Conservation (phyloP, 192 early-diverging fungal genomes). For the Thamnidium elegans region DNA sequence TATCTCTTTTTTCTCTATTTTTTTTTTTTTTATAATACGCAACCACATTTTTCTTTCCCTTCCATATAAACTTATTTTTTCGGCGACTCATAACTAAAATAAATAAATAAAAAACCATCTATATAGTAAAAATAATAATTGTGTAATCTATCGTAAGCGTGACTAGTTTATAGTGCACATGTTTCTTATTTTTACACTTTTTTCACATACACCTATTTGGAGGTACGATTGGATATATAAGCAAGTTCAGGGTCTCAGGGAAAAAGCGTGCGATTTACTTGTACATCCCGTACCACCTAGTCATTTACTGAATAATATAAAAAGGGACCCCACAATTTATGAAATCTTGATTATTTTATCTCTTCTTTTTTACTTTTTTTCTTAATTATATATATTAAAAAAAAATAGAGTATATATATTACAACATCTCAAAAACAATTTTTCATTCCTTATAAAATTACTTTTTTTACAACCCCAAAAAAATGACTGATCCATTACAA, state of each 20-base stretch:
- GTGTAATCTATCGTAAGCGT: conserved; percentile 2
- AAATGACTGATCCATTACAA: background rate
- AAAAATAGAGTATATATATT: too few species aligned
- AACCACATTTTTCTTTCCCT: background rate
- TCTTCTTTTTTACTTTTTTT: too few species aligned
- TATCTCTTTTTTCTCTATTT: background rate
- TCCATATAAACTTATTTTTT: background rate
- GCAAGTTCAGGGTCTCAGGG: conserved; percentile 18
- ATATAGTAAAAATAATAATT: background rate
- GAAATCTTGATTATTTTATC: too few species aligned
- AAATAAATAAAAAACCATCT: background rate
- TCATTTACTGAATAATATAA: background rate
- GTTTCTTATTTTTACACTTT: background rate
- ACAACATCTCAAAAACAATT: too few species aligned
- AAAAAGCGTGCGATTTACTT: conserved; percentile 13
- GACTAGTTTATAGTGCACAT: background rate
- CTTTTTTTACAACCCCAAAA: too few species aligned
- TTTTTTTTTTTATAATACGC: background rate
- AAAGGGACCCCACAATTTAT: background rate
- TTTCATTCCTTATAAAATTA: too few species aligned
- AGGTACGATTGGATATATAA: conserved; percentile 1
- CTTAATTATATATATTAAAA: background rate
- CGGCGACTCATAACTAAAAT: background rate
- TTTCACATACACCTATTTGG: background rate
- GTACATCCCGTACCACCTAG: background rate